These are phyloP conservation scores for Mucor mucedo DNA, from an alignment of 371 early-diverging fungal genomes.

Conservation along the genomic window DNA sequence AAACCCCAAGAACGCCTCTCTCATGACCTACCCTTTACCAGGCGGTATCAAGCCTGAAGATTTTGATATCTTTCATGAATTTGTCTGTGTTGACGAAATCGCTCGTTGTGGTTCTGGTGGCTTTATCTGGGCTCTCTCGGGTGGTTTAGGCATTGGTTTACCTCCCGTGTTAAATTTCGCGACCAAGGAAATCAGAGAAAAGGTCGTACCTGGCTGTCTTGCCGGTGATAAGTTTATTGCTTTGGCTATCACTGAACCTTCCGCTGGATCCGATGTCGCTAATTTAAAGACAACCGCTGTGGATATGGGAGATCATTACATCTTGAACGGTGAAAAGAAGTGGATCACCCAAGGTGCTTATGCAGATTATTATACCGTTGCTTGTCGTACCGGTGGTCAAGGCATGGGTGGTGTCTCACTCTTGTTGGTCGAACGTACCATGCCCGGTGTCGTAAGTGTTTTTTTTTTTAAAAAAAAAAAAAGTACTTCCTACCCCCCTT, in stretches of 20 bases:
- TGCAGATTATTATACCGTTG: conserved; percentile 75
- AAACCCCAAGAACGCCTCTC: conserved; percentile 25
- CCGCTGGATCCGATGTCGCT: conserved; percentile 84
- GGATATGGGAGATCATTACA: conserved; percentile 73
- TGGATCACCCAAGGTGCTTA: conserved; percentile 88
- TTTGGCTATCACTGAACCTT: conserved; percentile 74
- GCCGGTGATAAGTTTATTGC: conserved; percentile 81
- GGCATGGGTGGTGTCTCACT: conserved; percentile 88
- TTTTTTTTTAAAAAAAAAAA: conserved; percentile 7
- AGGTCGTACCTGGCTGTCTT: conserved; percentile 74
- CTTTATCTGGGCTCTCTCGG: conserved; percentile 82
- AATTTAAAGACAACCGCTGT: conserved; percentile 75
- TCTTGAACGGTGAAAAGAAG: conserved; percentile 89
- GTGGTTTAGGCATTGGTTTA: conserved; percentile 73
- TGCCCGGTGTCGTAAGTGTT: conserved; percentile 70
- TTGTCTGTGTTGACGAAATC: conserved; percentile 80
- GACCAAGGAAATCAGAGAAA: conserved; percentile 67
- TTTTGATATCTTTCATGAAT: conserved; percentile 81
- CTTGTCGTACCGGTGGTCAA: conserved; percentile 77
- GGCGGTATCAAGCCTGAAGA: conserved; percentile 59
- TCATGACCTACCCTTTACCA: conserved; percentile 40
- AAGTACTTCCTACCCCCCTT: background rate
- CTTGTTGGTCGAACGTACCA: conserved; percentile 76
- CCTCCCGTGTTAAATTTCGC: conserved; percentile 86
- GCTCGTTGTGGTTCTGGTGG: conserved; percentile 87